Conservation (phyloP, 1,284 basidiomycete genomes). For the Cutaneotrichosporon sp. region DNA sequence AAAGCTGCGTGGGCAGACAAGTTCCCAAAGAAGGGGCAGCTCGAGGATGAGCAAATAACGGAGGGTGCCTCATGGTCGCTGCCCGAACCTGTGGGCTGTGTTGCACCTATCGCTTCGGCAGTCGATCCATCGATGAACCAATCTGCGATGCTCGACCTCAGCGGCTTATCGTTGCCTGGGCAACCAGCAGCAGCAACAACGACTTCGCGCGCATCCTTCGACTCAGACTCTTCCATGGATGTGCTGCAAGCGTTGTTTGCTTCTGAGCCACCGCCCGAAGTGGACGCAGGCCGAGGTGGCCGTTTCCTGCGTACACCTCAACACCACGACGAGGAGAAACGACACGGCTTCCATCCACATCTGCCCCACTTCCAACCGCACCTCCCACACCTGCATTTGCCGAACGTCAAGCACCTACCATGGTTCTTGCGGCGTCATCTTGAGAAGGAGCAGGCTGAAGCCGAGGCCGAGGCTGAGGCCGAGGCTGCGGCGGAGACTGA, state of each 20-base stretch:
- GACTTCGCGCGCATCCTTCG: not conserved
- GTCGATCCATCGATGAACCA: not conserved
- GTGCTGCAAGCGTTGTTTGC: conserved; percentile 14
- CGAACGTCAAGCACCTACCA: conserved; percentile 2
- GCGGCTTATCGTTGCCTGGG: not conserved
- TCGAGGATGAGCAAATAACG: not conserved
- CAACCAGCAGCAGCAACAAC: not conserved
- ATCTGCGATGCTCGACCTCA: not conserved
- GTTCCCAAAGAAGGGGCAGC: not conserved
- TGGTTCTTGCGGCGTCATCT: conserved; percentile 8
- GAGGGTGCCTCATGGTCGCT: not conserved
- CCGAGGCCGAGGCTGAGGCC: not conserved
- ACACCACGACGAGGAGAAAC: not conserved
- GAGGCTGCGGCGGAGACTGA: not conserved
- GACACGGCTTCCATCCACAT: not conserved
- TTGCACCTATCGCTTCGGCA: not conserved
- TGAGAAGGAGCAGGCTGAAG: conserved; percentile 14
- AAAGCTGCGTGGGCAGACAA: conserved; percentile 5
- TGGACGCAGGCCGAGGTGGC: not conserved
- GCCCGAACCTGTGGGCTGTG: not conserved
- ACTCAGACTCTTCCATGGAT: conserved; percentile 11
- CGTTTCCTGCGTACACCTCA: not conserved
- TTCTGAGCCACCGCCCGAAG: conserved; percentile 9
- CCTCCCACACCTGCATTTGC: not conserved
- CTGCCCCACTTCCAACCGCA: conserved; percentile 1